Base-by-base conservation (phyloP, 257 asterid species). In the Lithospermum erythrorhizon region DNA sequence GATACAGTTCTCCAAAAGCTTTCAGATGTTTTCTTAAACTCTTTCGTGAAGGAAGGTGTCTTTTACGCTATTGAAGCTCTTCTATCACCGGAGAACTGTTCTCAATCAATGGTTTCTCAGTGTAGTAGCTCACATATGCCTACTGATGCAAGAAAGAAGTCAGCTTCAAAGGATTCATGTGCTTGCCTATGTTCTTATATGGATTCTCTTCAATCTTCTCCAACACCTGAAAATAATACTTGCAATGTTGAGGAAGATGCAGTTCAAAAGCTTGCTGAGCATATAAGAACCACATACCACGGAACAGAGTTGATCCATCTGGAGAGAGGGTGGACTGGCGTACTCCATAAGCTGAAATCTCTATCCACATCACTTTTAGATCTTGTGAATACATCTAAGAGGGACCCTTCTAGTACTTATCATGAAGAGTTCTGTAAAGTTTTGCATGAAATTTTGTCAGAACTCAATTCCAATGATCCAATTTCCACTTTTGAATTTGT, bases 401-500 rank as follows among this genome's bases (percentile, higher is more conserved):
- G 73, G 23, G 76, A 74, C 41, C 68, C 57, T 47, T 49, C 79
- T 73, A 69, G 79, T 61, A 68, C 70, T 65, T 73, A 74, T 57
- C 76, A 62, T 60, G 94, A 91, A 73, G 78, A 76, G 30, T 77
- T 82, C 51, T 76, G 67, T 68, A 69, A 52, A 64, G 61, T 86
- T 52, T 76, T 93, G 75, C 76, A 61, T 65, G 72, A 86, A 67
- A 82, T 93, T 58, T 61, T 93, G 78, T 84, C 78, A 10, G 81
- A 77, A 76, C 82, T 93, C 57, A 78, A 75, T 65, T 94, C 84
- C 24, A 76, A 76, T 68, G 89, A 81, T 59, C 76, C 85, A 57
- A 74, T 89, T 72, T 89, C 99, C 66, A 84, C 95, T 41, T 93
- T 93, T 74, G 99, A 93, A 81, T 89, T 93, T 76, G 86, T 93